A percentile compares a stretch with the other conserved stretches of the same genome.
These are phyloP conservation scores for Davidsoniella eucalypti DNA, from an alignment of 2,329 filamentous ascomycete species.

Conservation along the genomic window DNA sequence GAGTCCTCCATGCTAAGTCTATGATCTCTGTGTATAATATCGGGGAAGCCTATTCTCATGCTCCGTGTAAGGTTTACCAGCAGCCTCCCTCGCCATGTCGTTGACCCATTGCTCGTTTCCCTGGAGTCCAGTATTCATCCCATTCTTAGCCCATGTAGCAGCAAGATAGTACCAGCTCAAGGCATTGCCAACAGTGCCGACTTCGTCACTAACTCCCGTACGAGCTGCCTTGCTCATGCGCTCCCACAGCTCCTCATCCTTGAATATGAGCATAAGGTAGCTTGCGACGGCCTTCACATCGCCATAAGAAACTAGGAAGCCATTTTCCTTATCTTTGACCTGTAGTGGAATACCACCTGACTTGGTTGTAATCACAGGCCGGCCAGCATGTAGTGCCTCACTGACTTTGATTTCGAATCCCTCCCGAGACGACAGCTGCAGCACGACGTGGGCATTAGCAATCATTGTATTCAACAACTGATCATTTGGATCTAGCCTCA, in stretches of 20 bases:
- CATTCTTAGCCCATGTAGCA: constrained; percentile 42
- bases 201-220: constrained; percentile 59
- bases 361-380: constrained; percentile 58
- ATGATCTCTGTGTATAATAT: constrained; percentile 22
- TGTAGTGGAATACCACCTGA: constrained; percentile 72
- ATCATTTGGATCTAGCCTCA: constrained; percentile 62
- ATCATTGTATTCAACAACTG: constrained; percentile 66
- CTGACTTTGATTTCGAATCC: constrained; percentile 80
- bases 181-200: constrained; percentile 65
- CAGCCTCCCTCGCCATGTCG: constrained; percentile 53
- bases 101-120: constrained; percentile 54
- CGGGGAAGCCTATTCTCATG: constrained; percentile 45
- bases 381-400: constrained; percentile 65
- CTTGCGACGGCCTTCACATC: constrained; percentile 54
- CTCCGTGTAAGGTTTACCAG: constrained; percentile 38
- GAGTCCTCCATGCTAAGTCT: background rate
- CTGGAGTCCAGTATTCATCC: constrained; percentile 30
- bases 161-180: constrained; percentile 66
- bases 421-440: constrained; percentile 68
- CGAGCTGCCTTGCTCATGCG: constrained; percentile 49
- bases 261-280: constrained; percentile 50
- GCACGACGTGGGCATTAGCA: constrained; percentile 52
- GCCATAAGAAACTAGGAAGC: constrained; percentile 56
- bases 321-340: constrained; percentile 53
- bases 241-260: constrained; percentile 44